Evolutionary conservation across 2,329 filamentous ascomycete species (phyloP).

Genomic region (Scytalidium lignicola): DNA sequence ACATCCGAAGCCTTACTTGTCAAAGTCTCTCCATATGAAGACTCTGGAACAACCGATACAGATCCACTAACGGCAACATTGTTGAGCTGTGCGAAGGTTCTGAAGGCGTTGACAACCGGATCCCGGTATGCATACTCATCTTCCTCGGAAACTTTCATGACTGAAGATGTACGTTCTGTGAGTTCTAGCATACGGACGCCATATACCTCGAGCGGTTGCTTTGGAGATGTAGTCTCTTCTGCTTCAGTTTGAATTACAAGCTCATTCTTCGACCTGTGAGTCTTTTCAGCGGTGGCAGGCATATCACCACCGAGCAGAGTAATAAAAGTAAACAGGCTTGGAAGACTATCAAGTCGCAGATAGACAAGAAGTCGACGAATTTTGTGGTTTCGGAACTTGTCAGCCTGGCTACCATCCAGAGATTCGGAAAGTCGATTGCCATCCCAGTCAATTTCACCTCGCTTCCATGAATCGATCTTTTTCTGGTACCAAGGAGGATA

Average conservation of each 20-base stretch:
- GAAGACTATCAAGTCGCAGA: slow-evolving; percentile 78
- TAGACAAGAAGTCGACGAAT: slow-evolving; percentile 71
- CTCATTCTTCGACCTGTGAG: slow-evolving; percentile 29
- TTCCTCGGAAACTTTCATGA: slow-evolving; percentile 86
- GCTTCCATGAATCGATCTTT: slow-evolving; percentile 69
- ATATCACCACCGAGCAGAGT: slow-evolving; percentile 63
- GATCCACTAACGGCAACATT: slow-evolving; percentile 78
- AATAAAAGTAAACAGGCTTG: slow-evolving; percentile 77
- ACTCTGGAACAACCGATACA: slow-evolving; percentile 72
- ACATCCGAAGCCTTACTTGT: slow-evolving; percentile 65
- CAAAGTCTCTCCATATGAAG: slow-evolving; percentile 74
- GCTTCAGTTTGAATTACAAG: slow-evolving; percentile 22
- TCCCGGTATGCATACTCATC: slow-evolving; percentile 70
- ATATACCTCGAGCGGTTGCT: slow-evolving; percentile 39
- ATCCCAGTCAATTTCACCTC: slow-evolving; percentile 89
- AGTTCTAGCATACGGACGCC: slow-evolving; percentile 83
- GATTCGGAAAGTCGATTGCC: slow-evolving; percentile 41
- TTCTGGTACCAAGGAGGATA: slow-evolving; percentile 76
- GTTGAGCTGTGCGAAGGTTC: slow-evolving; percentile 79
- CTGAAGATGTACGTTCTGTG: slow-evolving; percentile 87
- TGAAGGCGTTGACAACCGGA: slow-evolving; percentile 86
- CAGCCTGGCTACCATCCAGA: slow-evolving; percentile 33
- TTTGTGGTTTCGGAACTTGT: slow-evolving; percentile 44
- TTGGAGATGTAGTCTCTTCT: slow-evolving; percentile 14
- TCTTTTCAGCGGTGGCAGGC: slow-evolving; percentile 23